Percentiles rank a stretch among this genome's conserved stretches.
These are phyloP conservation scores for Chara braunii DNA, from an alignment of 139 green algal species.

Conservation along the genomic window DNA sequence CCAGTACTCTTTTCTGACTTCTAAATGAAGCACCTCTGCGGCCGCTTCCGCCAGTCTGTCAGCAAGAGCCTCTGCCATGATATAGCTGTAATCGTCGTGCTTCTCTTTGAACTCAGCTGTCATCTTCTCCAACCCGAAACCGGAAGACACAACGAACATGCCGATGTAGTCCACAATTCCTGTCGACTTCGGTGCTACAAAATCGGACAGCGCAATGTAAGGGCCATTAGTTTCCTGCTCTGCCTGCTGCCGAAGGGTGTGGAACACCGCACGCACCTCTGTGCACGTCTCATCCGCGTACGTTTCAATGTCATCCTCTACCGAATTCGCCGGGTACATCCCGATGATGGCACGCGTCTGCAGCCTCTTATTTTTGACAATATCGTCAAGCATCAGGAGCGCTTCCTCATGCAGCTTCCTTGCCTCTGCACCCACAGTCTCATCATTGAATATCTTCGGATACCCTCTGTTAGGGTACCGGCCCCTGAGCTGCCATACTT, in stretches of 20 bases:
- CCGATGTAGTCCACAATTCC: slow-evolving; percentile 89
- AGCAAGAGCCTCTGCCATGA: slow-evolving; percentile 96
- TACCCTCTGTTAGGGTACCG: slow-evolving; percentile 97
- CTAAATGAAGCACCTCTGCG: slow-evolving; percentile 89
- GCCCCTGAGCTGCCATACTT: slow-evolving; percentile 96
- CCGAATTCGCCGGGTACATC: slow-evolving; percentile 81
- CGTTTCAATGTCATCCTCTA: slow-evolving; percentile 93
- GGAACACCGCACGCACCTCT: slow-evolving; percentile 32
- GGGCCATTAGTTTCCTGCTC: slow-evolving; percentile 73
- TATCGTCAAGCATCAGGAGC: slow-evolving; percentile 58
- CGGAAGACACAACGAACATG: slow-evolving; percentile 75
- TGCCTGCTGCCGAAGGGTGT: slow-evolving; percentile 62
- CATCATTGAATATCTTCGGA: slow-evolving; percentile 99
- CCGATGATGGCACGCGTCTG: slow-evolving; percentile 74
- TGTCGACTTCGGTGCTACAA: slow-evolving; percentile 77
- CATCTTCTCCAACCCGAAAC: slow-evolving; percentile 82
- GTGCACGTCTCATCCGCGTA: slow-evolving; percentile 56
- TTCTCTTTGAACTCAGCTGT: slow-evolving; percentile 62
- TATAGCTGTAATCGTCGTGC: slow-evolving; percentile 69
- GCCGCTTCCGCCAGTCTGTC: slow-evolving; percentile 94
- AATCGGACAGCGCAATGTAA: slow-evolving; percentile 91
- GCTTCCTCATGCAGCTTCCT: slow-evolving; percentile 95
- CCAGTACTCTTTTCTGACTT: slow-evolving; percentile 80
- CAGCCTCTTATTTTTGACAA: slow-evolving; percentile 77
- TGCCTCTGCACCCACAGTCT: slow-evolving; percentile 86